Conservation (phyloP, 225 moss, liverwort and hornwort species). For the Takakia lepidozioides region DNA sequence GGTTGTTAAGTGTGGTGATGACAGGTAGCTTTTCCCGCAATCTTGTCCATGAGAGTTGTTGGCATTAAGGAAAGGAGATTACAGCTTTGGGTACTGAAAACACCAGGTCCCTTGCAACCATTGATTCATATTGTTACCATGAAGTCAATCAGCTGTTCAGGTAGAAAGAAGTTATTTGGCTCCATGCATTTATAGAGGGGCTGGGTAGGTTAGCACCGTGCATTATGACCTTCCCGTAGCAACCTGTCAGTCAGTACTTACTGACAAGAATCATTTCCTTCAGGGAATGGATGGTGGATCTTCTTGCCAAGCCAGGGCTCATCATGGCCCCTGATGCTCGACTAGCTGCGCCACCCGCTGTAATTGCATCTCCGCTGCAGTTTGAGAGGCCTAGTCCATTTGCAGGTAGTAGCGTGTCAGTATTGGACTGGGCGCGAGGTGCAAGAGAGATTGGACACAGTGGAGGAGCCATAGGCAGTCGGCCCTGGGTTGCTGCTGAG, state of each 20-base stretch:
- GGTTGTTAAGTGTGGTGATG: constrained; percentile 79
- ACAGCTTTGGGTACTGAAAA: background rate
- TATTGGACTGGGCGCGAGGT: constrained; percentile 66
- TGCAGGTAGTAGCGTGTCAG: constrained; percentile 65
- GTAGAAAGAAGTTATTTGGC: no score
- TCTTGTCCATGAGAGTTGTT: background rate
- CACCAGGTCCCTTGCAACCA: background rate
- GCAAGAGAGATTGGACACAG: constrained; percentile 31
- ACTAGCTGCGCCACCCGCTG: constrained; percentile 62
- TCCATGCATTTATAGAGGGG: background rate
- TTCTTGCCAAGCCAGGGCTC: constrained; percentile 67
- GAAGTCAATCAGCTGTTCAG: no score
- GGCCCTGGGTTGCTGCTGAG: constrained; percentile 12
- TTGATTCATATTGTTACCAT: background rate
- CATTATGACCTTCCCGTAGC: no score
- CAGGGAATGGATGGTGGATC: constrained; percentile 99
- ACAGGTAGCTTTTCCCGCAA: no score
- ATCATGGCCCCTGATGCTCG: constrained; percentile 70
- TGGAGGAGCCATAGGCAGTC: constrained; percentile 7
- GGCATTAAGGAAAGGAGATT: background rate
- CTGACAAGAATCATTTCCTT: no score
- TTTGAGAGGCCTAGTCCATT: constrained; percentile 76
- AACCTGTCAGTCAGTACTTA: no score
- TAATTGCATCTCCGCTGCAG: constrained; percentile 81
- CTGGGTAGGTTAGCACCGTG: no score